phyloP scores from a whole-genome alignment of 2,329 filamentous ascomycete genomes.

The Lizonia empirigonia region DNA sequence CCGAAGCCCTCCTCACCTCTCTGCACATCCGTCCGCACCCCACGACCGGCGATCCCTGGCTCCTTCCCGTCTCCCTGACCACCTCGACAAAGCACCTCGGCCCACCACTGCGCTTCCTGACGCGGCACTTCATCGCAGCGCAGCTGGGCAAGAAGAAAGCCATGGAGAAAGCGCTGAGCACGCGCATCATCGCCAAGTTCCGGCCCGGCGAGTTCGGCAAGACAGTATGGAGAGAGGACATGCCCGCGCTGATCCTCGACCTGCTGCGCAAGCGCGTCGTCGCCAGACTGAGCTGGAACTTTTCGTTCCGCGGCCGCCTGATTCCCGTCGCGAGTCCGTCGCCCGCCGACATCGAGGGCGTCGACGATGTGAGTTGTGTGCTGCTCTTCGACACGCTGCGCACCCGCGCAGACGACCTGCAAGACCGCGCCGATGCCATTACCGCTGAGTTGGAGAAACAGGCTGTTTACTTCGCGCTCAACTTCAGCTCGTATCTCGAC shows the following conservation, averaged over 20 bases:
- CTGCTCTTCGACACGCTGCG: constrained; percentile 34
- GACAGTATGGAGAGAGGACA: constrained; percentile 56
- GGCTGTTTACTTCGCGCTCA: constrained; percentile 23
- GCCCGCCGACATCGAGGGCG: constrained; percentile 25
- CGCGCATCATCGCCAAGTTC: constrained; percentile 45
- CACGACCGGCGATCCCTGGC: constrained; percentile 60
- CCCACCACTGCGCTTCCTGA: constrained; percentile 31
- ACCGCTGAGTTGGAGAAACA: constrained; percentile 30
- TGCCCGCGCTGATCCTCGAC: constrained; percentile 51
- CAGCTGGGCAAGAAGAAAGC: constrained; percentile 28
- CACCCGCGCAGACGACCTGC: constrained; percentile 33
- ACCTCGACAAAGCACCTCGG: constrained; percentile 31
- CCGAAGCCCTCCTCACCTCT: constrained; percentile 66
- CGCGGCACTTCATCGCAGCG: constrained; percentile 19
- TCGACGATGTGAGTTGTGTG: constrained; percentile 40
- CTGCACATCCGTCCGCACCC: constrained; percentile 65
- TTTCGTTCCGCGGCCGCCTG: constrained; percentile 33
- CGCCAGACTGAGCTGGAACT: constrained; percentile 46
- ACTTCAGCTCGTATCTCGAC: constrained; percentile 26
- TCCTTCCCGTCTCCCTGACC: constrained; percentile 55
- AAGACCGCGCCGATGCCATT: constrained; percentile 21
- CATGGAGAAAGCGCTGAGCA: constrained; percentile 30
- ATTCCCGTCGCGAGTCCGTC: constrained; percentile 28
- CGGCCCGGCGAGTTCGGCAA: constrained; percentile 37
- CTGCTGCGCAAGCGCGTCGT: constrained; percentile 46